These are phyloP conservation scores for Leishmania braziliensis DNA, from an alignment of 208 protist genomes.

Conservation along the genomic window DNA sequence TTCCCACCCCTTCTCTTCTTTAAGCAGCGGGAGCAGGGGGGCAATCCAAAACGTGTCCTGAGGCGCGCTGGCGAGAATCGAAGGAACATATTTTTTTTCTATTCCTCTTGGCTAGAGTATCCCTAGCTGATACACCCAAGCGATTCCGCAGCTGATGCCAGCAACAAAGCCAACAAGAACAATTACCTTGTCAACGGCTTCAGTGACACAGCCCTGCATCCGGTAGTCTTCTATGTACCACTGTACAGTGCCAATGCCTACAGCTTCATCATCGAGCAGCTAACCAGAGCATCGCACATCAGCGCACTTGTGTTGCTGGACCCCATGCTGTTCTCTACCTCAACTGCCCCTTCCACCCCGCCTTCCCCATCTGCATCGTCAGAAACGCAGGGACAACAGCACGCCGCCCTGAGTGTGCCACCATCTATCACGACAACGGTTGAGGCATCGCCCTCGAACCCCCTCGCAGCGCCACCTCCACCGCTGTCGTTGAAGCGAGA, in stretches of 20 bases:
- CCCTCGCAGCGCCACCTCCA: not conserved
- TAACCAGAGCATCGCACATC: not conserved
- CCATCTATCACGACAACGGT: not conserved
- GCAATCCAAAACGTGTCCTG: not conserved
- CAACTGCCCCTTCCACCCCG: not conserved
- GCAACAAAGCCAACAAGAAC: not conserved
- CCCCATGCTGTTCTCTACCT: not conserved
- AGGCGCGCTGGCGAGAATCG: not conserved
- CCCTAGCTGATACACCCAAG: not conserved
- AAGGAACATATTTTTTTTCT: not conserved
- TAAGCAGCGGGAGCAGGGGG: not conserved
- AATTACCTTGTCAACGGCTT: not conserved
- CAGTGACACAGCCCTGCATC: not conserved
- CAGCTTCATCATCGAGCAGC: slow-evolving; percentile 17
- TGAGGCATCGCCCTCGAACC: not conserved
- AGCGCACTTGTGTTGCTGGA: not conserved
- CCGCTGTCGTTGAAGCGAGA: too few relatives aligned
- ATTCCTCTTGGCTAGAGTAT: not conserved
- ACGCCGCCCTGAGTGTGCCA: not conserved
- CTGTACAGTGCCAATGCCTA: slow-evolving; percentile 15
- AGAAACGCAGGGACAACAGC: not conserved
- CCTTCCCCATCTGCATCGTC: not conserved
- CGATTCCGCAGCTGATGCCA: not conserved
- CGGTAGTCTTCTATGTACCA: slow-evolving; percentile 19
- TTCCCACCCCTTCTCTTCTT: not conserved